Evolutionary conservation across 2,329 filamentous ascomycete genomes (phyloP), one percentile per base, ranked within the genome.

Genomic region (Neofusicoccum laricinum): DNA sequence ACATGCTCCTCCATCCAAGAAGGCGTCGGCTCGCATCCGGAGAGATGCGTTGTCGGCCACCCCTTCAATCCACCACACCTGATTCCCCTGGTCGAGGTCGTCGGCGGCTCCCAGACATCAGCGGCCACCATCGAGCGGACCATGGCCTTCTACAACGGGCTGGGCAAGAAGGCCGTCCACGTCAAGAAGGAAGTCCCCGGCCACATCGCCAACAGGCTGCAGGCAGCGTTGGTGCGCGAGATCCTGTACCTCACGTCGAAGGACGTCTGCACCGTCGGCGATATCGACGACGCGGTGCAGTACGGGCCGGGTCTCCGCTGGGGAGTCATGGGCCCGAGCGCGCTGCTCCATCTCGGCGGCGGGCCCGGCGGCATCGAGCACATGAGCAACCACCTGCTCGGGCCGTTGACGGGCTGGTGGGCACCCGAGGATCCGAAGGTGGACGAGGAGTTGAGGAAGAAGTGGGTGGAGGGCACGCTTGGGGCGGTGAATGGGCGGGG

Each of bases 61-160:
- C 80, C 81, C 0, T 82, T 82, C 72, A 82, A 83, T 66, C 81
- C 81, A 8, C 80, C 80, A 5, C 80, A 82, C 66, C 70, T 83
- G 17, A 79, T 82, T 19, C 80, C 80, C 0, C 72, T 82, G 14
- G 79, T 82, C 19, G 80, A 83, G 68, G 77, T 82, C 0, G 80
- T 81, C 1, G 76, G 76, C 8, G 75, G 77, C 2, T 53, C 66
- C 1, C 67, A 69, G 45, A 80, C 79, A 0, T 64, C 69, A 4
- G 15, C 64, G 0, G 62, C 61, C 0, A 67, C 69, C 5, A 68
- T 76, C 17, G 49, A 67, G 3, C 64, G 64, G 8, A 72, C 78
- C 1, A 73, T 78, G 67, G 67, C 50, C 0, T 81, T 82, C 65
- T 82, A 81, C 69, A 68, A 67, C 8, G 65, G 45, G 4, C 67